Percentiles rank a stretch among this genome's conserved stretches.
These are phyloP conservation scores for Globisporangium lucens DNA, from an alignment of 352 stramenopile genomes.

Conservation along the genomic window DNA sequence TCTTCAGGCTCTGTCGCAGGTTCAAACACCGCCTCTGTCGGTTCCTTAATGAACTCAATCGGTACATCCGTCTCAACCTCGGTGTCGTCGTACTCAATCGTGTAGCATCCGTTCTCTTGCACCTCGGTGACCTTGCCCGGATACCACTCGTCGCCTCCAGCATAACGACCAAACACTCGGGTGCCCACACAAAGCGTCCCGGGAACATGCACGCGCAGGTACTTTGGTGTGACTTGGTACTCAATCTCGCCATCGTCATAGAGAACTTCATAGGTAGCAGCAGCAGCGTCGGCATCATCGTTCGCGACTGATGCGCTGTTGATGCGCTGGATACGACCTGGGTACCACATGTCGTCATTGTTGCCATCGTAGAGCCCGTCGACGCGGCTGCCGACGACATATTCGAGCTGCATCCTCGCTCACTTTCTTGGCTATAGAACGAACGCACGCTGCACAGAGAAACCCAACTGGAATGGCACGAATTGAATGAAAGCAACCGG, in stretches of 20 bases:
- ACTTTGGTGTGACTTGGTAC: constrained; percentile 31
- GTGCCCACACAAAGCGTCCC: constrained; percentile 79
- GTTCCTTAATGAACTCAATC: constrained; percentile 51
- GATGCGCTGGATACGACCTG: constrained; percentile 39
- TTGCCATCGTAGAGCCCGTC: constrained; percentile 84
- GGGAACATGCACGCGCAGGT: constrained; percentile 42
- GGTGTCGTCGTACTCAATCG: constrained; percentile 79
- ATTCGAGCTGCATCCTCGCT: constrained; percentile 19
- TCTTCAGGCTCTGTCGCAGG: not conserved
- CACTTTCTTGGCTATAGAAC: not conserved
- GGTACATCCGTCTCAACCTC: constrained; percentile 61
- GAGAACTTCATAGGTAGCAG: constrained; percentile 43
- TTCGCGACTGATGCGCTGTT: constrained; percentile 12
- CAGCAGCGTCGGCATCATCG: constrained; percentile 10
- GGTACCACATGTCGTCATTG: constrained; percentile 77
- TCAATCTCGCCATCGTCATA: constrained; percentile 81
- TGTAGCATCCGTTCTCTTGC: constrained; percentile 61
- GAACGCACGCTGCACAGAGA: not conserved
- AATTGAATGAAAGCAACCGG: not conserved
- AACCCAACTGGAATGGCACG: not conserved
- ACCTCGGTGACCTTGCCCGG: constrained; percentile 58
- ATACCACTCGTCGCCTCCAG: constrained; percentile 69
- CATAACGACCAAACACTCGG: constrained; percentile 64
- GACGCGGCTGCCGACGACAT: constrained; percentile 52
- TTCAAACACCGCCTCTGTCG: constrained; percentile 11